Percentiles rank a stretch among this genome's conserved stretches.
Evolutionary conservation across 2,329 filamentous ascomycete genomes (phyloP).

Genomic region (Fusarium papillatum): DNA sequence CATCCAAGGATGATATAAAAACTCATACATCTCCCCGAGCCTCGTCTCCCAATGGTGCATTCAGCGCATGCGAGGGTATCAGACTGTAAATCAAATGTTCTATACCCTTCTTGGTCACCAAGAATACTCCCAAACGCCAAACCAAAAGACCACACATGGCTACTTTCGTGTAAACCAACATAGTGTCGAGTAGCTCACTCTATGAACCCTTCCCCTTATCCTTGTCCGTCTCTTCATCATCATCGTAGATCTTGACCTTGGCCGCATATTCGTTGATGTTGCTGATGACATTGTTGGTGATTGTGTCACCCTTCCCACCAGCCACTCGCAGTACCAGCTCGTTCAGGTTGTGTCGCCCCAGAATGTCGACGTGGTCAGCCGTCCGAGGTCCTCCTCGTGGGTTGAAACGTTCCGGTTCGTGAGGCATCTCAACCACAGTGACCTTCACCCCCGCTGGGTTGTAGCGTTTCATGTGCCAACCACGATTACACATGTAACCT

Average conservation of each 20-base stretch:
- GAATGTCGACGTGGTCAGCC: constrained; percentile 96
- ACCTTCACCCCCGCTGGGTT: constrained; percentile 88
- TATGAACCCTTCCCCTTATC: constrained; percentile 32
- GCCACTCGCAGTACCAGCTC: constrained; percentile 91
- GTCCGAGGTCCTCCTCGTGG: constrained; percentile 79
- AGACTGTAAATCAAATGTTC: constrained; percentile 28
- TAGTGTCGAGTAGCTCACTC: constrained; percentile 20
- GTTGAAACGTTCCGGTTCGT: constrained; percentile 94
- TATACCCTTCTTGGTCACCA: constrained; percentile 17
- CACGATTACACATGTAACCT: constrained; percentile 97
- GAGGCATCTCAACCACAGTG: constrained; percentile 94
- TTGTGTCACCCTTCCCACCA: constrained; percentile 84
- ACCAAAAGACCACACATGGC: constrained; percentile 18
- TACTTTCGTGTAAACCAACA: constrained; percentile 16
- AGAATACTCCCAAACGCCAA: constrained; percentile 42
- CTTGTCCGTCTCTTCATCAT: constrained; percentile 68
- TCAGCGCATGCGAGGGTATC: constrained; percentile 37
- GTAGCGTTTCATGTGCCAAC: constrained; percentile 94
- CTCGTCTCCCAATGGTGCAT: constrained; percentile 25
- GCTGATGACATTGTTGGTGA: constrained; percentile 83
- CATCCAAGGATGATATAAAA: not conserved
- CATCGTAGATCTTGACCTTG: constrained; percentile 86
- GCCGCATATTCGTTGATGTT: constrained; percentile 87
- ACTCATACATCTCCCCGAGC: constrained; percentile 2
- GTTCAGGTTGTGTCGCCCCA: constrained; percentile 90